phyloP scores from a whole-genome alignment of 257 asterid species.

The Nicotiana tomentosiformis region DNA sequence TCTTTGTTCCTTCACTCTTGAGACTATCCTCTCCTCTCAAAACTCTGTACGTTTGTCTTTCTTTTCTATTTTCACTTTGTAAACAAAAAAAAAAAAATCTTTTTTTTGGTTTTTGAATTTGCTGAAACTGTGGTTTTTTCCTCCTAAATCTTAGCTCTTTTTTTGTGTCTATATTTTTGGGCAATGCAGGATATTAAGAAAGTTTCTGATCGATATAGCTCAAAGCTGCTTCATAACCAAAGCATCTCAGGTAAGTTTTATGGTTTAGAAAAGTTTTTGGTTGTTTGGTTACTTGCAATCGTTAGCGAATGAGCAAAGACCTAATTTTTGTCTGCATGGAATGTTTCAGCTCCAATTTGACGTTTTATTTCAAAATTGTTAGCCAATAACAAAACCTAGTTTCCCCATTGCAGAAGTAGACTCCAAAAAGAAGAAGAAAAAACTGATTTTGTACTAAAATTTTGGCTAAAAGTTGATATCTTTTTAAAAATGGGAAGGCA shows the following conservation, averaged over 20 bases:
- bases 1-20: too few species aligned
- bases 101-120: not conserved
- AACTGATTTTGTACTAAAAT: too few species aligned
- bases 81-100: too few species aligned
- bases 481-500: not conserved
- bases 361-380: not conserved
- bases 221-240: not conserved
- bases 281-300: not conserved
- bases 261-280: not conserved
- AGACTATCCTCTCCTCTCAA: not conserved
- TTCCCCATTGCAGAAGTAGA: not conserved
- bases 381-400: not conserved
- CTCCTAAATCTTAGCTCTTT: not conserved
- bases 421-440: not conserved
- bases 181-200: not conserved
- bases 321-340: not conserved
- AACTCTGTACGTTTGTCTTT: not conserved
- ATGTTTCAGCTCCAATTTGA: not conserved
- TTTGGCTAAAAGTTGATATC: too few species aligned
- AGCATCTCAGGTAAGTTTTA: not conserved
- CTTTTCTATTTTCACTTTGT: not conserved
- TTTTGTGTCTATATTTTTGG: not conserved
- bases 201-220: not conserved
- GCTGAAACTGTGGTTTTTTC: not conserved
- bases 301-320: not conserved